Base-by-base conservation (phyloP, 495 filamentous ascomycete genomes). In the Aspergillus panamensis region DNA sequence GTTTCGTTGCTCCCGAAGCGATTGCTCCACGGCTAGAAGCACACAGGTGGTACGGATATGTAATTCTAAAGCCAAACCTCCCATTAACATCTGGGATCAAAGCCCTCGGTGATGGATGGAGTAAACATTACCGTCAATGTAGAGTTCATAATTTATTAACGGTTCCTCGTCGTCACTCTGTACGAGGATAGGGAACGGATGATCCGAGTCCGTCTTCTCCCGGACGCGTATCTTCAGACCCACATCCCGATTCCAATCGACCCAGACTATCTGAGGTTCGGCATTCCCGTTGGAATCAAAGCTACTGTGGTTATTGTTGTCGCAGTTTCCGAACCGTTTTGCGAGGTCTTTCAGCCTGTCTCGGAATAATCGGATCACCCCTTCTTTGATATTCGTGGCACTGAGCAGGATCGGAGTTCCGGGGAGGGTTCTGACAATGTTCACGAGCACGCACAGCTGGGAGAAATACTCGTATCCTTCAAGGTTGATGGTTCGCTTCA, bases 381-480 rank as follows among this genome's bases (percentile, higher is more conserved):
- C 83, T 51, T 91, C 85, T 50, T 79, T 75, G 16, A 91, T 68
- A 43, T 80, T 84, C 49, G 84, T 77, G 48, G 83, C 81, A 62
- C 80, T 83, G 42, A 80, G 66, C 59, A 89, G 16, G 82, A 66
- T 37, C 78, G 83, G 58, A 59, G 73, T 62, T 9, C 78, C 78
- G 7, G 84, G 83, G 19, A 85, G 81, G 9, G 84, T 64, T 65
- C 85, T 86, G 40, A 89, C 88, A 19, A 93, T 67, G 66, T 85
- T 88, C 20, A 81, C 80, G n/a, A 80, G 67, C 8, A 85, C 79
- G 63, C 83, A 86, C 14, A 91, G 76, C 65, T 92, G 88, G 0
- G 85, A 82, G 67, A 91, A 90, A 29, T 84, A 71, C 69, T 91
- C 88, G 62, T 80, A 75, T 3, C 72, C 78, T 52, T 91, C 89